Percentiles rank a stretch among this genome's conserved stretches.
Evolutionary conservation across 805 yeast genomes (phyloP).

Genomic region (Pichia pseudocactophila): DNA sequence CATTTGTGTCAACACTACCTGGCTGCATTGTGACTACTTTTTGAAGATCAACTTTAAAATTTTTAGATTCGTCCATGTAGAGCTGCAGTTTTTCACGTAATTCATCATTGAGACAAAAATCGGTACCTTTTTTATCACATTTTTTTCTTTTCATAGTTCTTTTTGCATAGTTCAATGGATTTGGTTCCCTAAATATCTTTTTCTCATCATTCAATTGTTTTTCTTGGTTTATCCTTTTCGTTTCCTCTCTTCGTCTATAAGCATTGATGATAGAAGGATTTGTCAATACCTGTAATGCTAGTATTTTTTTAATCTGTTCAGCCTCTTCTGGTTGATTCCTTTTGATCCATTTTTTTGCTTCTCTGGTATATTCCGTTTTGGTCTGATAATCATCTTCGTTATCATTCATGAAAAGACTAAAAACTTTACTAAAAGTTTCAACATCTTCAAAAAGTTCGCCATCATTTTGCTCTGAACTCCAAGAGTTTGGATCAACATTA

Average conservation of each 20-base stretch:
- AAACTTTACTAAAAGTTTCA: constrained; percentile 19
- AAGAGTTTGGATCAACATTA: constrained; percentile 26
- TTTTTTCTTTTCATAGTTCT: background rate
- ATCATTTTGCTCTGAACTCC: constrained; percentile 28
- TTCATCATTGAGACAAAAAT: background rate
- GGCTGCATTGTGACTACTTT: constrained; percentile 20
- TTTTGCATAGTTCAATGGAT: background rate
- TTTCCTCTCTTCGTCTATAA: background rate
- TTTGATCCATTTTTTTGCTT: constrained; percentile 7
- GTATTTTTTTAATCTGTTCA: constrained; percentile 17
- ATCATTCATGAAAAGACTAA: constrained; percentile 13
- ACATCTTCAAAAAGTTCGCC: constrained; percentile 26
- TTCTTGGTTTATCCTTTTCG: background rate
- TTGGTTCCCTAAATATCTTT: background rate
- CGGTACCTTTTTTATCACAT: background rate
- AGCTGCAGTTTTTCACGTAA: background rate
- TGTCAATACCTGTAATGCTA: constrained; percentile 21
- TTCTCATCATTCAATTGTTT: background rate
- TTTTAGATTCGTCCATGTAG: constrained; percentile 19
- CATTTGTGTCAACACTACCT: background rate
- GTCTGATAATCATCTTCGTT: background rate
- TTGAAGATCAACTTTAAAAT: constrained; percentile 16
- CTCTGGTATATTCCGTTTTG: background rate
- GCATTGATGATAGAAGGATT: constrained; percentile 18
- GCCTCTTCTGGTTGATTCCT: constrained; percentile 7